Conservation (phyloP, 1,284 basidiomycete genomes). For the Leccinum solheimii region DNA sequence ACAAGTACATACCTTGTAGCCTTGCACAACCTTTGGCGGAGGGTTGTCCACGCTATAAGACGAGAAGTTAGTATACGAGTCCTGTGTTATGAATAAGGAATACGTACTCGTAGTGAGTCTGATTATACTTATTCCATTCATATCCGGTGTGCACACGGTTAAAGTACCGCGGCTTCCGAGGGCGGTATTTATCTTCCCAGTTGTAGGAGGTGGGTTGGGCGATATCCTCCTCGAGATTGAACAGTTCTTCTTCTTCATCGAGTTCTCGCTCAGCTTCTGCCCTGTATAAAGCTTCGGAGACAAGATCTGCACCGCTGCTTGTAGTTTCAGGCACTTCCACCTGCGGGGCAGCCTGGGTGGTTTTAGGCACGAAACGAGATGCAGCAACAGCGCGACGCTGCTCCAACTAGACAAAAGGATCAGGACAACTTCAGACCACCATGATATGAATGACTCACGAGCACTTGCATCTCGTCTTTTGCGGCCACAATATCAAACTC, state of each 20-base stretch:
- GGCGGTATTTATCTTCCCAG: conserved; percentile 99
- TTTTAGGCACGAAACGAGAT: conserved; percentile 83
- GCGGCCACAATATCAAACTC: conserved; percentile 75
- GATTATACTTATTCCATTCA: conserved; percentile 99
- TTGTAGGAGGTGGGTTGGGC: conserved; percentile 83
- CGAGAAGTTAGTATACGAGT: conserved; percentile 13
- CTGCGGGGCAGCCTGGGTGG: conserved; percentile 51
- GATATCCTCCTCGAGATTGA: conserved; percentile 88
- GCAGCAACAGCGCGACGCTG: conserved; percentile 77
- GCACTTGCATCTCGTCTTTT: conserved; percentile 59
- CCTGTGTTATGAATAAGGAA: conserved; percentile 1
- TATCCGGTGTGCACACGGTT: conserved; percentile 99
- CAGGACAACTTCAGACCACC: conserved; percentile 5
- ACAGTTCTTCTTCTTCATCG: conserved; percentile 93
- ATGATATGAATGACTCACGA: conserved; percentile 53
- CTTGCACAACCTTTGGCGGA: conserved; percentile 96
- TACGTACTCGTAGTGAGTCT: conserved; percentile 95
- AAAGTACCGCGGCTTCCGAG: conserved; percentile 98
- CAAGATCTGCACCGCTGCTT: conserved; percentile 71
- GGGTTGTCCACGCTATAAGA: conserved; percentile 84
- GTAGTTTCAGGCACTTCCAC: conserved; percentile 50
- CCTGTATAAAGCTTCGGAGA: conserved; percentile 82
- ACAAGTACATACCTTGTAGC: conserved; percentile 77
- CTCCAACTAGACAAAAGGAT: conserved; percentile 53
- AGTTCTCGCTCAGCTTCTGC: conserved; percentile 89